phyloP scores from a whole-genome alignment of 768 basidiomycete species.

The Mycena haematopus region DNA sequence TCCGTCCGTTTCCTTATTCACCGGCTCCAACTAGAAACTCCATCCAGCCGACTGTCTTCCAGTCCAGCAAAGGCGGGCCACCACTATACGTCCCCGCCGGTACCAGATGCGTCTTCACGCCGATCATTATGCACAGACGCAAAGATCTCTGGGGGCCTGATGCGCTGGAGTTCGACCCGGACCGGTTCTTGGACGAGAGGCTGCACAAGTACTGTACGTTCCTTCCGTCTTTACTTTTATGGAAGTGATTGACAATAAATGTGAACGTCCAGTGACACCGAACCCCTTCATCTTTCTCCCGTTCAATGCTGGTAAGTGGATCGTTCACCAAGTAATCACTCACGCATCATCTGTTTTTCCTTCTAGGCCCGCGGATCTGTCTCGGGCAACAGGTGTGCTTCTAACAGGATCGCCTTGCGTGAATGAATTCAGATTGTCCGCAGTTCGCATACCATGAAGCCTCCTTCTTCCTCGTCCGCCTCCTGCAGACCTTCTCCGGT shows the following conservation, averaged over 20 bases:
- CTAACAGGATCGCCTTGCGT: neutral
- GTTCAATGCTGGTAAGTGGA: conserved; percentile 48
- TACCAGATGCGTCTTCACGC: conserved; percentile 42
- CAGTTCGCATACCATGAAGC: conserved; percentile 73
- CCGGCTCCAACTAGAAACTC: conserved; percentile 26
- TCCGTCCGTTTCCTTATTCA: neutral
- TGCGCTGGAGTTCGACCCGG: conserved; percentile 68
- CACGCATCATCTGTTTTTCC: neutral
- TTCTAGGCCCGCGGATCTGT: conserved; percentile 48
- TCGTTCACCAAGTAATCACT: neutral
- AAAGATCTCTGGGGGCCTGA: conserved; percentile 73
- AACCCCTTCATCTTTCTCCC: conserved; percentile 53
- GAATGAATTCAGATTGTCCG: neutral
- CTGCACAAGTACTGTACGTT: conserved; percentile 57
- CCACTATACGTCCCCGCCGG: conserved; percentile 50
- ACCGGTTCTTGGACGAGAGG: conserved; percentile 70
- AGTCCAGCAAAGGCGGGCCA: conserved; percentile 36
- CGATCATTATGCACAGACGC: conserved; percentile 66
- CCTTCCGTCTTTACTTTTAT: too few relatives aligned
- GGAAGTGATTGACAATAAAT: too few relatives aligned
- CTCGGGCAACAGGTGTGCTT: conserved; percentile 52
- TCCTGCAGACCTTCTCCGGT: conserved; percentile 60
- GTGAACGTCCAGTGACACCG: conserved; percentile 12
- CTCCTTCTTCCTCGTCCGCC: conserved; percentile 66
- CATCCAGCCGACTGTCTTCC: conserved; percentile 36